Base-by-base conservation (phyloP, 768 basidiomycete genomes). In the Lentinula guzmanii region DNA sequence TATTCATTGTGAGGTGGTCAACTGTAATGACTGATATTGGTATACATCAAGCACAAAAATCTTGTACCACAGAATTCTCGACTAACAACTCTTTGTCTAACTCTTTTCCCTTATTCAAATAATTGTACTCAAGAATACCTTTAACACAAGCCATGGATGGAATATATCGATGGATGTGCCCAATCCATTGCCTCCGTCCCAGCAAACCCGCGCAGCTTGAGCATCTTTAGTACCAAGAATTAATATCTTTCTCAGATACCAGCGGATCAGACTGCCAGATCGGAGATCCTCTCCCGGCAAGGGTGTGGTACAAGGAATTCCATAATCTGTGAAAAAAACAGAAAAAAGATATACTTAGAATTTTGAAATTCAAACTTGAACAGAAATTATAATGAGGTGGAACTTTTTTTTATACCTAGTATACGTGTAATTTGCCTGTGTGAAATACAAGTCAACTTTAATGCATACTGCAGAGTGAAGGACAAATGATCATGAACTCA, bases 321-420 rank as follows among this genome's bases (percentile, higher is more conserved):
- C 65, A 52, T 67, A 67, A 56, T 66, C 66, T 55, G 35, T 55
- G n/a, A 21, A 7, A 31, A 41, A 9, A 43, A 10, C 15, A 13
- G 18, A 52, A 15, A n/a, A n/a, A n/a, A n/a, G 43, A 31, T n/a
- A 4, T 21, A 24, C 1, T 24, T 24, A 24, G 28, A 28, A 0
- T 28, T 28, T 28, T 28, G 28, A 28, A 28, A 28, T 28, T 28
- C 28, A 28, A 28, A 28, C 28, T 3, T 4, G 28, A 3, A 28
- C 28, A 24, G 24, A 24, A 24, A 24, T 24, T 3, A 21, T 21
- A 24, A 24, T 24, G 24, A 24, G 24, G 2, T 28, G 28, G 3
- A 28, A 28, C 28, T 28, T 28, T 21, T 21, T 42, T 31, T 37
- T 37, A n/a, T n/a, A n/a, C 51, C 46, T 41, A 60, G 28, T 4